These are phyloP conservation scores for Triticum timopheevii DNA, from an alignment of 176 grass and related monocot genomes.

Conservation along the genomic window DNA sequence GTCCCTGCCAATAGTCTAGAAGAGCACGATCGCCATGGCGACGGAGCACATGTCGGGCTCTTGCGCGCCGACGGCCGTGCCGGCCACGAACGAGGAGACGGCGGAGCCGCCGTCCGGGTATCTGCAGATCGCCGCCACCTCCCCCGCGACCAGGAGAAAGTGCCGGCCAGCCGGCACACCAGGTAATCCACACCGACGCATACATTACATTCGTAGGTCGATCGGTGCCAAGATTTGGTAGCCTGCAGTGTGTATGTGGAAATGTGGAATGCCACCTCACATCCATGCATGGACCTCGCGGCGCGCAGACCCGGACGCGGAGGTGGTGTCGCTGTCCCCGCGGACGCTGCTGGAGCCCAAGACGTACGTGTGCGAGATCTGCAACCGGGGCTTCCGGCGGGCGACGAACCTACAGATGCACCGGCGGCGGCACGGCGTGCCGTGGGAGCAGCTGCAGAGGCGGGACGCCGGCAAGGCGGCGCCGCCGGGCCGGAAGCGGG, in stretches of 20 bases:
- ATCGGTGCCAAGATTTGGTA: neutral
- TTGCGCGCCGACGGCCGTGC: neutral
- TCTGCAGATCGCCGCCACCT: conserved; percentile 32
- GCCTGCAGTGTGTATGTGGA: neutral
- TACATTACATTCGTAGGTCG: neutral
- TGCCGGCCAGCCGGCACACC: conserved; percentile 79
- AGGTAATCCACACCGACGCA: conserved; percentile 36
- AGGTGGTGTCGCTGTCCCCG: conserved; percentile 93
- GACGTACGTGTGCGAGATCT: conserved; percentile 86
- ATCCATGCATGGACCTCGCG: neutral
- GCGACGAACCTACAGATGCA: conserved; percentile 96
- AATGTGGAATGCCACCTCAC: neutral
- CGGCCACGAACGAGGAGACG: neutral
- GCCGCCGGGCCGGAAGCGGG: conserved; percentile 45
- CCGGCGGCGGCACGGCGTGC: conserved; percentile 85
- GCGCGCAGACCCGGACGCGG: conserved; percentile 76
- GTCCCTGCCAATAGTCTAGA: too few relatives aligned
- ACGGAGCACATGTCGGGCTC: neutral
- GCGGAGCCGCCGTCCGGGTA: conserved; percentile 19
- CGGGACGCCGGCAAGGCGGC: conserved; percentile 52
- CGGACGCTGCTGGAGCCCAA: conserved; percentile 80
- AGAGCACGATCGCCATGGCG: too few relatives aligned
- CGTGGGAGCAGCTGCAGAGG: conserved; percentile 78
- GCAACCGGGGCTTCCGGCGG: conserved; percentile 85
- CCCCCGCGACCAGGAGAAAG: conserved; percentile 55